Evolutionary conservation across 2,329 filamentous ascomycete genomes (phyloP).

Genomic region (Penicillium paneum): DNA sequence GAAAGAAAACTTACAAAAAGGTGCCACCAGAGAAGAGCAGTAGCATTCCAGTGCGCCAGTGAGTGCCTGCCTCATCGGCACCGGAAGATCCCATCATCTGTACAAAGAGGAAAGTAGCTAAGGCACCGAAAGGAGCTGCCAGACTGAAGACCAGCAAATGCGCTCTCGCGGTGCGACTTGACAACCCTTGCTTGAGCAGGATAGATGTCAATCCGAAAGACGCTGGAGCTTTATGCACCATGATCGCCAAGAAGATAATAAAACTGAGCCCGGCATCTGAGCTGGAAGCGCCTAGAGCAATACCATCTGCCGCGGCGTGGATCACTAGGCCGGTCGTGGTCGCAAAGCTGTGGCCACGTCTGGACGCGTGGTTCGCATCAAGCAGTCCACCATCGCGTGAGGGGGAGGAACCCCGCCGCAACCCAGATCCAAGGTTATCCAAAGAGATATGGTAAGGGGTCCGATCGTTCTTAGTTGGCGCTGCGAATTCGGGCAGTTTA

Average conservation of each 20-base stretch:
- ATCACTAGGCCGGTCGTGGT: slow-evolving; percentile 94
- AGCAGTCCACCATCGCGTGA: slow-evolving; percentile 40
- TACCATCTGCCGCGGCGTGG: slow-evolving; percentile 90
- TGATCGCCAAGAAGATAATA: slow-evolving; percentile 92
- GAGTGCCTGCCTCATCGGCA: slow-evolving; percentile 57
- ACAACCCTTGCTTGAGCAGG: slow-evolving; percentile 83
- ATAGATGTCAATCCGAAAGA: slow-evolving; percentile 92
- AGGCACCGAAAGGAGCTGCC: slow-evolving; percentile 80
- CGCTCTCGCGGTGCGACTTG: slow-evolving; percentile 76
- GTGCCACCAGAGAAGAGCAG: slow-evolving; percentile 94
- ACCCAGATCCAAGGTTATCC: slow-evolving; percentile 67
- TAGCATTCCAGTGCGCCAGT: slow-evolving; percentile 89
- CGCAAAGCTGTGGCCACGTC: slow-evolving; percentile 59
- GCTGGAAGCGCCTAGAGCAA: slow-evolving; percentile 88
- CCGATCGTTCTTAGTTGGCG: slow-evolving; percentile 62
- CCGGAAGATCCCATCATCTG: slow-evolving; percentile 60
- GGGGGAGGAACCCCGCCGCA: slow-evolving; percentile 44
- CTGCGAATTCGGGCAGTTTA: slow-evolving; percentile 70
- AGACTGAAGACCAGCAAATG: slow-evolving; percentile 90
- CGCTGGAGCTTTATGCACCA: slow-evolving; percentile 95
- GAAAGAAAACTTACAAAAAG: slow-evolving; percentile 68
- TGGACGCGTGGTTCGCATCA: slow-evolving; percentile 28
- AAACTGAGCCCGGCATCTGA: slow-evolving; percentile 76
- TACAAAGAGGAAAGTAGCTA: slow-evolving; percentile 78
- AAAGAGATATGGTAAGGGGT: slow-evolving; percentile 82